Conservation (phyloP, 1,284 basidiomycete species). For the Cystobasidium sp. region DNA sequence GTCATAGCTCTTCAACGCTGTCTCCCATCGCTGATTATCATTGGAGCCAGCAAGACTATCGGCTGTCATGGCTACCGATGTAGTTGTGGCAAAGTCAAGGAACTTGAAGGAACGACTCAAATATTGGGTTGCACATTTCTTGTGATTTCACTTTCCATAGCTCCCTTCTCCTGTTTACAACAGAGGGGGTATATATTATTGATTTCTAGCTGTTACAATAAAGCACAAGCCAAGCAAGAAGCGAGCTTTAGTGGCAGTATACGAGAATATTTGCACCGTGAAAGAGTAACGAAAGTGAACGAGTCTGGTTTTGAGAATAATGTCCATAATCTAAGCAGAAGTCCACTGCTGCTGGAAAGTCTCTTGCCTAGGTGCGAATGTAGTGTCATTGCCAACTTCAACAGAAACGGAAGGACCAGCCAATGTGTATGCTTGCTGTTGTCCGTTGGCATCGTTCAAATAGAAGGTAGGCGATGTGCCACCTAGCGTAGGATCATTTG, state of each 20-base stretch:
- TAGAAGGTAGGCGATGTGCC: conserved; percentile 3
- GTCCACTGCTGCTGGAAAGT: neutral
- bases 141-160: no score
- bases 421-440: conserved; percentile 9
- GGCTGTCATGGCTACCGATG: neutral
- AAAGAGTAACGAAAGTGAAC: conserved; percentile 6
- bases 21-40: conserved; percentile 3
- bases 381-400: neutral
- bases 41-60: neutral
- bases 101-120: neutral
- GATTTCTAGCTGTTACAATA: no score
- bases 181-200: no score
- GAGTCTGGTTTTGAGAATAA: neutral
- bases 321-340: neutral
- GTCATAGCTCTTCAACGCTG: conserved; percentile 27
- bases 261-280: no score
- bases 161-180: no score
- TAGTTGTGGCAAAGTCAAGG: conserved; percentile 14
- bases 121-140: no score
- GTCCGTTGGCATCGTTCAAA: neutral
- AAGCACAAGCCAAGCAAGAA: no score
- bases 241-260: no score
- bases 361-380: neutral
- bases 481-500: neutral
- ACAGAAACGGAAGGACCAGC: neutral